Evolutionary conservation across 768 basidiomycete genomes (phyloP).

Genomic region (Agrocybe chaxingu): DNA sequence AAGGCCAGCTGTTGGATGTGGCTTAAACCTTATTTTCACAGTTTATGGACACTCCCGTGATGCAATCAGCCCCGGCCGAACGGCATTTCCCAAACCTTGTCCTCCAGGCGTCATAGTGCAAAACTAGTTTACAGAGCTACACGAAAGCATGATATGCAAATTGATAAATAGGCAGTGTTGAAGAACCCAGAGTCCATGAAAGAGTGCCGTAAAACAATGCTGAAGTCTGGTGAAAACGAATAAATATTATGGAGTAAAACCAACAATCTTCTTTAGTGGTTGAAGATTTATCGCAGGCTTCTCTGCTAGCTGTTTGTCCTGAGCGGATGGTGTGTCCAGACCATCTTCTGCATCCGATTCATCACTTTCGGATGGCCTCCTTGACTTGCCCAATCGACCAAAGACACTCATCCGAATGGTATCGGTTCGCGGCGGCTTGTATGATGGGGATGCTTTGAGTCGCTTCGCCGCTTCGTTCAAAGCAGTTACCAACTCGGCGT

Average conservation of each 20-base stretch:
- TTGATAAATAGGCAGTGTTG: neutral
- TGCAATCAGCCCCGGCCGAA: too few relatives aligned
- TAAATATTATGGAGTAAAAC: constrained; percentile 40
- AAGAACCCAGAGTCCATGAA: neutral
- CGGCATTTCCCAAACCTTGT: too few relatives aligned
- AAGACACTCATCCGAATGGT: constrained; percentile 61
- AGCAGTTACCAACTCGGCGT: constrained; percentile 53
- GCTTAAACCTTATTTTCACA: constrained; percentile 45
- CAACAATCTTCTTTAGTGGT: constrained; percentile 57
- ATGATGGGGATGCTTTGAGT: constrained; percentile 38
- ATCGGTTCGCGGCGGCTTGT: constrained; percentile 37
- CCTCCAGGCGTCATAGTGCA: too few relatives aligned
- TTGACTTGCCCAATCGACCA: constrained; percentile 46
- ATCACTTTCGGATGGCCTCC: constrained; percentile 58
- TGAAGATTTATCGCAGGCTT: constrained; percentile 54
- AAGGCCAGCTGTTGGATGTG: constrained; percentile 23
- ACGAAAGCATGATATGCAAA: neutral
- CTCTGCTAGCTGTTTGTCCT: constrained; percentile 35
- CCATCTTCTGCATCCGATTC: constrained; percentile 49
- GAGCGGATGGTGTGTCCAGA: constrained; percentile 41
- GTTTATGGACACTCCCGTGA: constrained; percentile 23
- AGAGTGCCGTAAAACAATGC: neutral
- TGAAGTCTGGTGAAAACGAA: neutral
- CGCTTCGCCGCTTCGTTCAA: constrained; percentile 50
- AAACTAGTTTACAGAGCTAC: neutral